Conservation (phyloP, 768 basidiomycete genomes). For the Dentipellis fragilis region DNA sequence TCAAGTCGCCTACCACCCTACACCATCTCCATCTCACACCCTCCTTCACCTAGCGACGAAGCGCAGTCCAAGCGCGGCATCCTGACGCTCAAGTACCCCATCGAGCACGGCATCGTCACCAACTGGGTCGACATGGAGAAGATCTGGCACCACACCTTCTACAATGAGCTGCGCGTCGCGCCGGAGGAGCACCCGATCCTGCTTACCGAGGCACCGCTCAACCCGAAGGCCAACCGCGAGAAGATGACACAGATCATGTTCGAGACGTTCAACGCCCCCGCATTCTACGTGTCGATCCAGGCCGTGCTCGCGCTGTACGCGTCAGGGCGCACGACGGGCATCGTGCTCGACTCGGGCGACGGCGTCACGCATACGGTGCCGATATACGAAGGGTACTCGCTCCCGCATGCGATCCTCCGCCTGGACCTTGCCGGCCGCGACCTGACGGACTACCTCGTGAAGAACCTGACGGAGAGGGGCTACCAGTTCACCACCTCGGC, state of each 20-base stretch:
- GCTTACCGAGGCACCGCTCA: slow-evolving; percentile 85
- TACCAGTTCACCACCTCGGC: slow-evolving; percentile 56
- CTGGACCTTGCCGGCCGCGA: slow-evolving; percentile 60
- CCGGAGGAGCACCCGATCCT: slow-evolving; percentile 89
- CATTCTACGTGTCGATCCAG: slow-evolving; percentile 89
- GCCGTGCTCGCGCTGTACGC: slow-evolving; percentile 77
- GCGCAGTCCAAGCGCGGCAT: slow-evolving; percentile 69
- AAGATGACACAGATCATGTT: slow-evolving; percentile 98
- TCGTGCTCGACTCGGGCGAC: slow-evolving; percentile 68
- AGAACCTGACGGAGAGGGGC: slow-evolving; percentile 48
- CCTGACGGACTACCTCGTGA: slow-evolving; percentile 47
- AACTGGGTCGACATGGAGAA: slow-evolving; percentile 76
- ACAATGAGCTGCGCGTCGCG: slow-evolving; percentile 70
- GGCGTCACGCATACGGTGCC: slow-evolving; percentile 66
- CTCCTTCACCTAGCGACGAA: slow-evolving; percentile 38
- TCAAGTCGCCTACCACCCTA: neutral
- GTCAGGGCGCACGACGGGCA: slow-evolving; percentile 63
- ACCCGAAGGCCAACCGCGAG: slow-evolving; percentile 89
- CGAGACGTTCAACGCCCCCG: slow-evolving; percentile 89
- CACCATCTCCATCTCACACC: neutral
- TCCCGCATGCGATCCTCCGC: slow-evolving; percentile 61
- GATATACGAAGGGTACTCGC: slow-evolving; percentile 64
- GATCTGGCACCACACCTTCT: slow-evolving; percentile 80
- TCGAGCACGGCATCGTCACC: slow-evolving; percentile 65
- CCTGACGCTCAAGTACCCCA: slow-evolving; percentile 60